A percentile compares a stretch with the other conserved stretches of the same genome.
Conservation (phyloP, 2,329 filamentous ascomycete species). For the Tolypocladium inflatum region DNA sequence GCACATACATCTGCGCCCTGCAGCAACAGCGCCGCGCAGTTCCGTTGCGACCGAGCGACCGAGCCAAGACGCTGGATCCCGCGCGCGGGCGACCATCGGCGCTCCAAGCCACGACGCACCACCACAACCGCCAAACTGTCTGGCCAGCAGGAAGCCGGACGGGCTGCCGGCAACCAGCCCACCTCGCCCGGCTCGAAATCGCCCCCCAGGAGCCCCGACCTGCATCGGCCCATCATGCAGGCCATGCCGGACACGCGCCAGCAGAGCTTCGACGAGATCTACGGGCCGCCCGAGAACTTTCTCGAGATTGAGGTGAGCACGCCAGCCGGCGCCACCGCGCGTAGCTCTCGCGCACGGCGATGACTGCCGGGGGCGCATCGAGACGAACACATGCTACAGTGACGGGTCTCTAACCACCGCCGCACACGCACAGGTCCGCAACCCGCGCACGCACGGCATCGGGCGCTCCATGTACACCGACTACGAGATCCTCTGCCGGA, state of each 20-base stretch:
- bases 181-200: constrained; percentile 4
- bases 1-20: neutral
- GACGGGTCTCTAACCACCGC: neutral
- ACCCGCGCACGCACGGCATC: constrained; percentile 88
- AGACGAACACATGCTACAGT: neutral
- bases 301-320: constrained; percentile 81
- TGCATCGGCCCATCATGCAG: constrained; percentile 49
- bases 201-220: constrained; percentile 23
- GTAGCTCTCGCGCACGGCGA: neutral
- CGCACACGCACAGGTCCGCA: constrained; percentile 58
- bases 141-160: constrained; percentile 24
- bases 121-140: constrained; percentile 31
- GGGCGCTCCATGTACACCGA: constrained; percentile 97
- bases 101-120: neutral
- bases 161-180: constrained; percentile 14
- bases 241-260: constrained; percentile 65
- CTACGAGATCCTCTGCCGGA: constrained; percentile 95
- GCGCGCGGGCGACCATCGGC: neutral
- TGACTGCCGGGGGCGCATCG: neutral
- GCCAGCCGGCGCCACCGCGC: neutral
- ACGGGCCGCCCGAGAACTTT: constrained; percentile 96
- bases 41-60: neutral
- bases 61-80: neutral
- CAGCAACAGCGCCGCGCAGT: neutral
- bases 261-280: constrained; percentile 98